Evolutionary conservation across 805 yeast genomes (phyloP).

Genomic region (Kurtzmaniella cleridarum): DNA sequence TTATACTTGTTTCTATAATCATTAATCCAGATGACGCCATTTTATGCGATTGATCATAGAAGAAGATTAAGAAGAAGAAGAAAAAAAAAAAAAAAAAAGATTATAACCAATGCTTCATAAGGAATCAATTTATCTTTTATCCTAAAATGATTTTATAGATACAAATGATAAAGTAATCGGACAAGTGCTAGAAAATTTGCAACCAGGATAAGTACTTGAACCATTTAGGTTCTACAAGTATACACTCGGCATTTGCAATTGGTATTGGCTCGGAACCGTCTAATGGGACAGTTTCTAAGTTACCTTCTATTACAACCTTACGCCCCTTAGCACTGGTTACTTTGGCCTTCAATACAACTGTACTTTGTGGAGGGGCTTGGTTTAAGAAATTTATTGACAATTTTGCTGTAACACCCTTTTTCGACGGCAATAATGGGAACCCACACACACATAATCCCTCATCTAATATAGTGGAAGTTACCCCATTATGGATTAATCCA

Average conservation of each 20-base stretch:
- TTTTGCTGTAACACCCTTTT: slow-evolving; percentile 85
- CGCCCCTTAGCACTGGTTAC: slow-evolving; percentile 69
- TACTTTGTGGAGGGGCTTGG: slow-evolving; percentile 57
- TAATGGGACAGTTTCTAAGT: slow-evolving; percentile 46
- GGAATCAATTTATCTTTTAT: too few relatives aligned
- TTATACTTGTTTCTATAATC: too few relatives aligned
- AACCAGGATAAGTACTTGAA: slow-evolving; percentile 60
- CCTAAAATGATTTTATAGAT: too few relatives aligned
- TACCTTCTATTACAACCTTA: slow-evolving; percentile 74
- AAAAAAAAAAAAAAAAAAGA: too few relatives aligned
- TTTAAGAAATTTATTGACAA: slow-evolving; percentile 60
- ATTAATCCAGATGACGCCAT: too few relatives aligned
- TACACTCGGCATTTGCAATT: slow-evolving; percentile 61
- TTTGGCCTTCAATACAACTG: slow-evolving; percentile 61
- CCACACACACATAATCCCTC: slow-evolving; percentile 86
- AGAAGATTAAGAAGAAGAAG: too few relatives aligned
- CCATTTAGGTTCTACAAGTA: slow-evolving; percentile 86
- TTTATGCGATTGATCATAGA: too few relatives aligned
- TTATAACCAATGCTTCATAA: too few relatives aligned
- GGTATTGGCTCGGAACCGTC: slow-evolving; percentile 22
- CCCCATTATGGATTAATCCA: slow-evolving; percentile 77
- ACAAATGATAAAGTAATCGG: too few relatives aligned
- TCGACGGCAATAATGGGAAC: slow-evolving; percentile 71
- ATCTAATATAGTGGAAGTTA: slow-evolving; percentile 73
- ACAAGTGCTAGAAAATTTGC: slow-evolving; percentile 8